Percentiles rank a stretch among this genome's conserved stretches.
These are phyloP conservation scores for Pseudogymnoascus sp. DNA, from an alignment of 2,329 filamentous ascomycete genomes.

Conservation along the genomic window DNA sequence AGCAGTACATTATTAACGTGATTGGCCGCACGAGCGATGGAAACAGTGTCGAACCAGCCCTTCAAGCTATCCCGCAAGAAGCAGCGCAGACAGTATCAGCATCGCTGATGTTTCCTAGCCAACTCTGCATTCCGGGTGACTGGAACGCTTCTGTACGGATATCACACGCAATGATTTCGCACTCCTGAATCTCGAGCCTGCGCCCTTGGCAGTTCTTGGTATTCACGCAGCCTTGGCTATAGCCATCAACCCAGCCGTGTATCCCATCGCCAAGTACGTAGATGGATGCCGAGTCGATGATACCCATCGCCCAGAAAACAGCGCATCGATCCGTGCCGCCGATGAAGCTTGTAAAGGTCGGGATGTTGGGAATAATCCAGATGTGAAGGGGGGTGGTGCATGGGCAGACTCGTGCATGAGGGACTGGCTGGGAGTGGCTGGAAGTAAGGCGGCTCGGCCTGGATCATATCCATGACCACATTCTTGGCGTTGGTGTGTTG, in stretches of 20 bases:
- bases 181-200: not conserved
- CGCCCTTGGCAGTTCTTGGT: not conserved
- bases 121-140: not conserved
- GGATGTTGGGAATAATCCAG: not conserved
- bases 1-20: not conserved
- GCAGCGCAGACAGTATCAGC: not conserved
- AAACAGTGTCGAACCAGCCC: not conserved
- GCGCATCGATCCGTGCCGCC: not conserved
- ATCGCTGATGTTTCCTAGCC: not conserved
- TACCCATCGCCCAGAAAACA: conserved; percentile 19
- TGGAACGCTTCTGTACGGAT: not conserved
- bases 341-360: not conserved
- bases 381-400: conserved; percentile 9
- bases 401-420: too few species aligned
- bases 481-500: conserved; percentile 34
- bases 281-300: conserved; percentile 16
- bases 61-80: not conserved
- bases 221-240: conserved; percentile 20
- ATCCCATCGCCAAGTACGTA: conserved; percentile 22
- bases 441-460: conserved; percentile 42
- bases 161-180: not conserved
- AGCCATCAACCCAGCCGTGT: conserved; percentile 23
- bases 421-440: conserved; percentile 20
- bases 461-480: conserved; percentile 34
- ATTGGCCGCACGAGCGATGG: not conserved